phyloP scores from a whole-genome alignment of 768 basidiomycete genomes.

The Phylloporus sp. region DNA sequence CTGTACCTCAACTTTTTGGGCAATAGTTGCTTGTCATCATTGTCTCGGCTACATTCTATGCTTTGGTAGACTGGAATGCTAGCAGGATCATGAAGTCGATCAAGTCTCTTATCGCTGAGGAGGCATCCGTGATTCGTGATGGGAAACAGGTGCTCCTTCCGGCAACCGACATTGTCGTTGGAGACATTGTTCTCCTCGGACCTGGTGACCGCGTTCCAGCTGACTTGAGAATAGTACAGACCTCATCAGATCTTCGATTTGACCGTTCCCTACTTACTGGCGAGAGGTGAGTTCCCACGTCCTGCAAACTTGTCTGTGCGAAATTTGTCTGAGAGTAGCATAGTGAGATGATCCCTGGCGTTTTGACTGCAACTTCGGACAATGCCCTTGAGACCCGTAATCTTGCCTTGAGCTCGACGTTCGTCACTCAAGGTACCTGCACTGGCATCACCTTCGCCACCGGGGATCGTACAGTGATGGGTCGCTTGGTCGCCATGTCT shows the following conservation, averaged over 20 bases:
- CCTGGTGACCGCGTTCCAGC: conserved; percentile 57
- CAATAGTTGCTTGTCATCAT: conserved; percentile 36
- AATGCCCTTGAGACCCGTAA: conserved; percentile 45
- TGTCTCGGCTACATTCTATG: conserved; percentile 43
- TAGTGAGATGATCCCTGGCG: conserved; percentile 41
- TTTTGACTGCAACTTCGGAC: conserved; percentile 39
- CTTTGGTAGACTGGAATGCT: conserved; percentile 47
- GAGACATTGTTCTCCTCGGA: conserved; percentile 46
- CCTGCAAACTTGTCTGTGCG: not conserved
- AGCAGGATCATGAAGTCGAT: conserved; percentile 50
- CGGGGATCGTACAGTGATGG: conserved; percentile 42
- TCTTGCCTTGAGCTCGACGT: conserved; percentile 44
- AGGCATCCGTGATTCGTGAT: conserved; percentile 51
- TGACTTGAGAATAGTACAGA: conserved; percentile 49
- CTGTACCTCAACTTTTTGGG: conserved; percentile 13
- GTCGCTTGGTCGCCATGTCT: conserved; percentile 50
- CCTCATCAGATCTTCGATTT: conserved; percentile 45
- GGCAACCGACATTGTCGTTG: conserved; percentile 54
- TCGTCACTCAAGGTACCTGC: conserved; percentile 38
- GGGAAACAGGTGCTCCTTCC: conserved; percentile 42
- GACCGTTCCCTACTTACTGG: conserved; percentile 50
- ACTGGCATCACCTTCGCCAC: conserved; percentile 38
- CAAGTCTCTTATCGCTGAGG: conserved; percentile 54
- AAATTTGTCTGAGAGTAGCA: conserved; percentile 3
- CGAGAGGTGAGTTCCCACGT: conserved; percentile 30